A percentile compares a stretch with the other conserved stretches of the same genome.
Evolutionary conservation across 352 stramenopile genomes (phyloP).

Genomic region (Phytophthora palmivora): DNA sequence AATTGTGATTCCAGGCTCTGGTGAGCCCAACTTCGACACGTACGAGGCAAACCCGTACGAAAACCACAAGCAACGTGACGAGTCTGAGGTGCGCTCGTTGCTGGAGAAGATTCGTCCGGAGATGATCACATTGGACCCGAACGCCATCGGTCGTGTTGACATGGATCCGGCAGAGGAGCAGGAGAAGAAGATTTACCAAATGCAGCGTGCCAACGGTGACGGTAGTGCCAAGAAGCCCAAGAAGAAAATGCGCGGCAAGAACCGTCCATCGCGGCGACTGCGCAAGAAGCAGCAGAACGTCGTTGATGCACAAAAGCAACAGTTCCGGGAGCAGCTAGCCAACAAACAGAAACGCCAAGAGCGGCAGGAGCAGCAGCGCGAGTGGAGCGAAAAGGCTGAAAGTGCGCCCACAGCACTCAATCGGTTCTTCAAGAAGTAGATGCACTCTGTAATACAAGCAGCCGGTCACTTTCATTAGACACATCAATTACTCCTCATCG

Average conservation of each 20-base stretch:
- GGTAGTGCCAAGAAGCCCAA: constrained; percentile 67
- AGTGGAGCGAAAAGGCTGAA: constrained; percentile 85
- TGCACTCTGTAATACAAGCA: constrained; percentile 41
- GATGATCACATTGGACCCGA: constrained; percentile 98
- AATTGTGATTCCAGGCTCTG: constrained; percentile 95
- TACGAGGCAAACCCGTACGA: constrained; percentile 98
- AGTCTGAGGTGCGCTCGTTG: constrained; percentile 96
- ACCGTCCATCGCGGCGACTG: constrained; percentile 96
- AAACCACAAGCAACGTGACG: constrained; percentile 95
- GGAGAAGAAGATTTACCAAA: constrained; percentile 80
- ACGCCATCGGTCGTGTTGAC: constrained; percentile 94
- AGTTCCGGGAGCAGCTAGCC: constrained; percentile 88
- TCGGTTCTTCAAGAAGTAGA: constrained; percentile 90
- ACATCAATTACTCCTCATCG: constrained; percentile 8
- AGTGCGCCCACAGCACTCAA: constrained; percentile 82
- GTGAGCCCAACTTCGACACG: constrained; percentile 98
- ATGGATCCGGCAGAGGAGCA: constrained; percentile 89
- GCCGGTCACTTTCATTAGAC: constrained; percentile 27
- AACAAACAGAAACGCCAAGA: constrained; percentile 81
- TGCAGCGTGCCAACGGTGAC: constrained; percentile 83
- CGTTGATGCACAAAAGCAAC: constrained; percentile 94
- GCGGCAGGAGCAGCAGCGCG: constrained; percentile 70
- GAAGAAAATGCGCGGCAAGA: constrained; percentile 98
- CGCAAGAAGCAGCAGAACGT: constrained; percentile 98
- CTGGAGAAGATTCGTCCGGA: constrained; percentile 98